phyloP scores from a whole-genome alignment of 208 protist species.

The Crithidia fasciculata region DNA sequence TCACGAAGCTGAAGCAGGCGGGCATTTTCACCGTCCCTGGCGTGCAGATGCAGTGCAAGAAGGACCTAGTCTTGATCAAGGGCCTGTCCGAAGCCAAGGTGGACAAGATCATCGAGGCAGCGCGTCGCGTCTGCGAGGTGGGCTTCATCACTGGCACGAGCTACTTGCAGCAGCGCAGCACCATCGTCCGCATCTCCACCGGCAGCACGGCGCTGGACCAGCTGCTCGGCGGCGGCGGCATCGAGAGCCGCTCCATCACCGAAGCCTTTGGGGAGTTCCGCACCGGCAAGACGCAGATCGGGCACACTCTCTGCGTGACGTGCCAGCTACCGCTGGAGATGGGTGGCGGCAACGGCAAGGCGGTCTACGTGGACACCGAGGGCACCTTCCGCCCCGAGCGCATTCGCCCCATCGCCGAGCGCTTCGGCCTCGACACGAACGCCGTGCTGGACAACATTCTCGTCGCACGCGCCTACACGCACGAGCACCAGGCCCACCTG shows the following conservation, averaged over 20 bases:
- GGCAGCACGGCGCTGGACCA: slow-evolving; percentile 94
- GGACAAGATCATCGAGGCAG: slow-evolving; percentile 97
- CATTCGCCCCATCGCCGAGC: slow-evolving; percentile 95
- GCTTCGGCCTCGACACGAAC: slow-evolving; percentile 94
- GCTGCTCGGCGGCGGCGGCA: slow-evolving; percentile 94
- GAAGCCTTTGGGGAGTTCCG: slow-evolving; percentile 99
- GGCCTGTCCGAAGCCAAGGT: slow-evolving; percentile 98
- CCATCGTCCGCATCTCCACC: slow-evolving; percentile 94
- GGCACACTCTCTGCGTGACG: slow-evolving; percentile 98
- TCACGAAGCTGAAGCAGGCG: slow-evolving; percentile 90
- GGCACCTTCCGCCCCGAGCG: slow-evolving; percentile 98
- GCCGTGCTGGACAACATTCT: slow-evolving; percentile 97
- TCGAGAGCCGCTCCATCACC: slow-evolving; percentile 96
- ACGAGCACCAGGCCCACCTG: slow-evolving; percentile 94
- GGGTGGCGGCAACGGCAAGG: slow-evolving; percentile 94
- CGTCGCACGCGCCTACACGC: slow-evolving; percentile 97
- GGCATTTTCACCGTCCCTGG: slow-evolving; percentile 92
- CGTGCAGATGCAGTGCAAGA: slow-evolving; percentile 93
- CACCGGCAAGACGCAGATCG: slow-evolving; percentile 99
- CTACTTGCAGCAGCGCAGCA: slow-evolving; percentile 87
- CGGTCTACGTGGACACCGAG: slow-evolving; percentile 98
- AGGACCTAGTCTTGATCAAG: slow-evolving; percentile 93
- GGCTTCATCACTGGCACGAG: slow-evolving; percentile 91
- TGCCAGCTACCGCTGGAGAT: slow-evolving; percentile 93
- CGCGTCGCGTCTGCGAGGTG: slow-evolving; percentile 83